Evolutionary conservation across 371 early-diverging fungal genomes (phyloP).

Genomic region (Mucor circinelloides): DNA sequence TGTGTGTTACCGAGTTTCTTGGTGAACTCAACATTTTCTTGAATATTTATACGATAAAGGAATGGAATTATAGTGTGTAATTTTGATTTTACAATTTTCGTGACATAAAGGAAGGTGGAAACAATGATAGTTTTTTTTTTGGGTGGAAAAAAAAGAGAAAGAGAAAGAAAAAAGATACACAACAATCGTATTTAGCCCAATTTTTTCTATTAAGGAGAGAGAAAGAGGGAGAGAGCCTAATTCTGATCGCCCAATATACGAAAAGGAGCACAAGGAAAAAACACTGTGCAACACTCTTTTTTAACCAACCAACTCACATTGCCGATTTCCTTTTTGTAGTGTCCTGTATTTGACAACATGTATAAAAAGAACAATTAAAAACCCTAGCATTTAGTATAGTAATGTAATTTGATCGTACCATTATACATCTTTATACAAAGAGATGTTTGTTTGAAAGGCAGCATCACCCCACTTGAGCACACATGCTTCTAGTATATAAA

Average conservation of each 20-base stretch:
- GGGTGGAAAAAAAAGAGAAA: constrained; percentile 1
- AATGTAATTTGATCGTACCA: not conserved
- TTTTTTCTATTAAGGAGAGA: not conserved
- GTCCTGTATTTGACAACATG: not conserved
- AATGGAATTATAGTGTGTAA: not conserved
- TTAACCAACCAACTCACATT: constrained; percentile 1
- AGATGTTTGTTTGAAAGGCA: not conserved
- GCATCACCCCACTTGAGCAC: not conserved
- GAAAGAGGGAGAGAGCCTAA: not conserved
- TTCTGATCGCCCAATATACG: constrained; percentile 2
- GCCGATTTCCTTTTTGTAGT: not conserved
- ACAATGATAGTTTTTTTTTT: not conserved
- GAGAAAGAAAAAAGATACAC: not conserved
- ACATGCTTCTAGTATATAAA: not conserved
- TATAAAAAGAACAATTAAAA: not conserved
- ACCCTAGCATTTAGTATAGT: not conserved
- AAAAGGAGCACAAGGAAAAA: constrained; percentile 1
- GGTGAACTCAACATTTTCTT: constrained; percentile 19
- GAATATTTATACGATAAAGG: constrained; percentile 3
- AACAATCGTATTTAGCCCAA: constrained; percentile 1
- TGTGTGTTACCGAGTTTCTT: constrained; percentile 28
- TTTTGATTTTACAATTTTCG: constrained; percentile 1
- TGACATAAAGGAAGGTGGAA: constrained; percentile 10
- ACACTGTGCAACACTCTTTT: not conserved
- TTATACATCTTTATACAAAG: not conserved